These are phyloP conservation scores for Pythium monospermum DNA, from an alignment of 352 stramenopile species.

Conservation along the genomic window DNA sequence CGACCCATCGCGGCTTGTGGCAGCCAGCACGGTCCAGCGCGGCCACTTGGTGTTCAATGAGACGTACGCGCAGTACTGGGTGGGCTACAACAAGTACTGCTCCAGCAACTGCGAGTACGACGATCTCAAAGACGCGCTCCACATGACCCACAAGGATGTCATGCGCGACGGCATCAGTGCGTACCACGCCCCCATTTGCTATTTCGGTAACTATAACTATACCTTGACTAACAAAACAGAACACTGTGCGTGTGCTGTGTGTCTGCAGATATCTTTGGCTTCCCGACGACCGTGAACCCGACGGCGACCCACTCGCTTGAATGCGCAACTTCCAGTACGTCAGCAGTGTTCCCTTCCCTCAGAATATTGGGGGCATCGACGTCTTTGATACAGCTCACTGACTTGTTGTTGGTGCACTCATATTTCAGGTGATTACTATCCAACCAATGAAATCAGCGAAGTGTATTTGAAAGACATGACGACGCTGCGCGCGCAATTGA, in stretches of 20 bases:
- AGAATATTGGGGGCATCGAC: background rate
- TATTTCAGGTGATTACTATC: conserved; percentile 49
- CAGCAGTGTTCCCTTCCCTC: background rate
- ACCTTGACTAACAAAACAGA: too few relatives aligned
- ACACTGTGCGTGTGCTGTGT: too few relatives aligned
- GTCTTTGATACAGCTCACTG: background rate
- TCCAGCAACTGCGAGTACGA: conserved; percentile 65
- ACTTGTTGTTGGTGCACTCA: background rate
- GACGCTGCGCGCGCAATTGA: conserved; percentile 53
- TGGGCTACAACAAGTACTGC: conserved; percentile 88
- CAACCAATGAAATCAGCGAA: conserved; percentile 57
- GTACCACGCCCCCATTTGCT: too few relatives aligned
- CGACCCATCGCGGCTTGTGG: conserved; percentile 75
- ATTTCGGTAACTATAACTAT: too few relatives aligned
- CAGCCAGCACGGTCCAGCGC: conserved; percentile 75
- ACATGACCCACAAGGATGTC: conserved; percentile 67
- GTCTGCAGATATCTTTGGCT: conserved; percentile 49
- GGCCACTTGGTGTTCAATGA: conserved; percentile 85
- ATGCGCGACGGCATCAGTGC: conserved; percentile 71
- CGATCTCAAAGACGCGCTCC: conserved; percentile 63
- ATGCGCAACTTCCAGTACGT: conserved; percentile 51
- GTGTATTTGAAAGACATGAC: conserved; percentile 68
- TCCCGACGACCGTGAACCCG: conserved; percentile 55
- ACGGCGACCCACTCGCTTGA: conserved; percentile 56
- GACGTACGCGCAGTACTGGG: conserved; percentile 87